These are phyloP conservation scores for Gamsiella multidivaricata DNA, from an alignment of 192 early-diverging fungal genomes.

Conservation along the genomic window DNA sequence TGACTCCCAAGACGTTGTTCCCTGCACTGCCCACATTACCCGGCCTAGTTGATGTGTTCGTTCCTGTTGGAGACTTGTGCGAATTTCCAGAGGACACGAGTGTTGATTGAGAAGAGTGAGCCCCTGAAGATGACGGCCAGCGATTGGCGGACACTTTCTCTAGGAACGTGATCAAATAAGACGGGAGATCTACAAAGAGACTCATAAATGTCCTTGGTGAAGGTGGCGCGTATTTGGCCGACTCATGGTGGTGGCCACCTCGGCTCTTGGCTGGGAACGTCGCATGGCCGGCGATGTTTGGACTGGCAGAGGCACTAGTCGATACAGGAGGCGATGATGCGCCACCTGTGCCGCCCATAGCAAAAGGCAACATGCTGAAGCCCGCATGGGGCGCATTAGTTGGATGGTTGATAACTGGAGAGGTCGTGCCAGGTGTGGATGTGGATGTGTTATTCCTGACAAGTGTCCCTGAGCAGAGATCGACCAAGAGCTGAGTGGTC, in stretches of 20 bases:
- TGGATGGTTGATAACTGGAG: conserved; percentile 9
- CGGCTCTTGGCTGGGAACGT: conserved; percentile 23
- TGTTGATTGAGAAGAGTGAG: conserved; percentile 11
- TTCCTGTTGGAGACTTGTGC: conserved; percentile 14
- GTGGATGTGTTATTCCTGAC: conserved; percentile 1
- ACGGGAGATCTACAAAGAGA: conserved; percentile 86
- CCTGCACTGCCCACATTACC: conserved; percentile 4
- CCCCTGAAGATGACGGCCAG: conserved; percentile 60
- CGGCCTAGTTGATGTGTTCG: conserved; percentile 1
- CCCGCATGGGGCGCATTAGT: conserved; percentile 12
- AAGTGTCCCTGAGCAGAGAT: conserved; percentile 63
- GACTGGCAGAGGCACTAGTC: conserved; percentile 13
- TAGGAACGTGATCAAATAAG: conserved; percentile 84
- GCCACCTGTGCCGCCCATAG: conserved; percentile 23
- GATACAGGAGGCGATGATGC: conserved; percentile 8
- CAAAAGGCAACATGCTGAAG: conserved; percentile 53
- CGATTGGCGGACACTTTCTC: conserved; percentile 85
- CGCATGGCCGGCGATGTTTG: conserved; percentile 4
- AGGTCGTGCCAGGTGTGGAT: conserved; percentile 23
- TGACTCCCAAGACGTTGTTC: background rate
- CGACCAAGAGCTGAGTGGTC: conserved; percentile 67
- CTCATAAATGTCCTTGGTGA: conserved; percentile 83
- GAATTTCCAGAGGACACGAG: conserved; percentile 17
- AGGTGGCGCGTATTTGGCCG: conserved; percentile 57
- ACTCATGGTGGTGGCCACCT: conserved; percentile 17